These are phyloP conservation scores for Pseudopediastrum boryanum DNA, from an alignment of 139 green algal species.

Conservation along the genomic window DNA sequence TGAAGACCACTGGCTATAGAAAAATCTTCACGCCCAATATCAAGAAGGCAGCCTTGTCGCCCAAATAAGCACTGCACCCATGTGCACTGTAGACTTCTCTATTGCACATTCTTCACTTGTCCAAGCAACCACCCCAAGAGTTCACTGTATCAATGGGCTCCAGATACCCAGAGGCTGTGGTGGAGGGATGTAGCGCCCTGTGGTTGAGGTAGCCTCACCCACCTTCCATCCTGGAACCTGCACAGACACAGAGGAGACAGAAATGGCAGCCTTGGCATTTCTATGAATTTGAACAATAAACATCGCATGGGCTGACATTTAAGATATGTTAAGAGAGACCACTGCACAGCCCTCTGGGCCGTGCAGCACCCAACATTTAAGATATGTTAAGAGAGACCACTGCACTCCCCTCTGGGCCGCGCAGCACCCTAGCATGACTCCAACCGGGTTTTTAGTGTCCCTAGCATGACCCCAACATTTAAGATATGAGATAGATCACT, in stretches of 20 bases:
- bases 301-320: neutral
- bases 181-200: slow-evolving; percentile 67
- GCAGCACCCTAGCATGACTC: no score
- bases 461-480: no score
- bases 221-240: slow-evolving; percentile 72
- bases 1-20: no score
- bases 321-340: neutral
- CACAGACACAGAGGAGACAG: no score
- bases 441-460: no score
- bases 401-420: neutral
- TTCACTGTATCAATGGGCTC: slow-evolving; percentile 26
- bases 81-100: no score
- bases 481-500: no score
- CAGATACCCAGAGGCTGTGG: slow-evolving; percentile 54
- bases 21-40: no score
- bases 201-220: slow-evolving; percentile 61
- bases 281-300: neutral
- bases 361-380: neutral
- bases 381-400: neutral
- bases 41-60: no score
- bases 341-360: neutral
- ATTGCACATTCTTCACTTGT: no score
- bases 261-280: neutral
- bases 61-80: no score
- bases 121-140: no score